Base-by-base conservation (phyloP, 2,329 filamentous ascomycete genomes). In the Penicillium sp. region DNA sequence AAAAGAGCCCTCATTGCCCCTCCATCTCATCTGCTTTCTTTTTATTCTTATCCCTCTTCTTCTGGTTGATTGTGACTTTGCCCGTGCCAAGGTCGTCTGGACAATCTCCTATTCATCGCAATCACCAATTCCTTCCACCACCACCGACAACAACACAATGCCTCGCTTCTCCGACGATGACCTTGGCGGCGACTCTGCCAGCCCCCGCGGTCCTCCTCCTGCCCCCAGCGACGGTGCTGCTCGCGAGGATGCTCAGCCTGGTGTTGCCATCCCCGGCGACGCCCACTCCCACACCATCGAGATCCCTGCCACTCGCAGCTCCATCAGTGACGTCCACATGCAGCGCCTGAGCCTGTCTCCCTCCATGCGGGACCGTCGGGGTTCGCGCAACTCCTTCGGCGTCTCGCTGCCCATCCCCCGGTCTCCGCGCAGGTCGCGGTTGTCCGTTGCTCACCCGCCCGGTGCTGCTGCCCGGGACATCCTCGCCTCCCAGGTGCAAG, bases 361-460 rank as follows among this genome's bases (percentile, higher is more conserved):
- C n/a, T 89, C 86, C 12, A 83, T 84, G 77, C 84, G 79, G 70
- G 84, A 88, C 60, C 79, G 87, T 56, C 77, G 87, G 61, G 80
- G 82, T 40, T 90, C 87, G 27, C 83, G 88, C 58, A 91, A 90
- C 80, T 90, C 87, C 20, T 90, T 90, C 65, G 88, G 87, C 56
- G 79, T 85, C 41, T 82, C 86, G 13, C 81, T 91, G n/a, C 88
- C 87, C 47, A 91, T 91, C 61, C 88, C 88, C 41, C 78, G 84
- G 58, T 83, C 84, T 37, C 88, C 88, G 71, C 82, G 87, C 60
- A 81, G 84, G 64, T 89, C 86, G 3, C 80, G 87, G 33, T 78
- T 89, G 46, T 88, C 85, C 13, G 85, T 84, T 3, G 81, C 87
- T 33, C 74, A 81, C 59, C 75, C 76, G 52, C 72, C 73, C 10